These are phyloP conservation scores for Monosporozyma solicola DNA, from an alignment of 805 yeast species.

Conservation along the genomic window DNA sequence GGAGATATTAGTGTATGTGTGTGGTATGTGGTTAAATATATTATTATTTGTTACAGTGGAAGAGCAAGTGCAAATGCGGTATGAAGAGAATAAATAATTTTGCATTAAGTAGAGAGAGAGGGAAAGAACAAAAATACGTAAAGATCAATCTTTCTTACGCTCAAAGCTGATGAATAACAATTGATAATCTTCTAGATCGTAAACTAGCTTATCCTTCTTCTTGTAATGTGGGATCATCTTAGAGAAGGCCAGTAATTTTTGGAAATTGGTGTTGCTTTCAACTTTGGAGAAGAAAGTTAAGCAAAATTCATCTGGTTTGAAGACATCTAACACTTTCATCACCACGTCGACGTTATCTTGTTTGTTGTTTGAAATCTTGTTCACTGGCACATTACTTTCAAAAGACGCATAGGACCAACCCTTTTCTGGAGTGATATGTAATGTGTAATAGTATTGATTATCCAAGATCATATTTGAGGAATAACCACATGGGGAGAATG, in stretches of 20 bases:
- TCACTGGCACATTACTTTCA: conserved; percentile 71
- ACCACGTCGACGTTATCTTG: conserved; percentile 48
- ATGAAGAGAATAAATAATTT: neutral
- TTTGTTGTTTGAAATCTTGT: conserved; percentile 26
- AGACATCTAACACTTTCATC: conserved; percentile 48
- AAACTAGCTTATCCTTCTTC: conserved; percentile 57
- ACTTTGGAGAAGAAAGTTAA: conserved; percentile 39
- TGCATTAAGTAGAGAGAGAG: neutral
- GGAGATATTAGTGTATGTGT: too few species aligned
- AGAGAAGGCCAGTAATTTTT: conserved; percentile 27
- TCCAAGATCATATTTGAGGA: conserved; percentile 75
- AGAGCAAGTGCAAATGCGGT: neutral
- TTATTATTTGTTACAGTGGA: too few species aligned
- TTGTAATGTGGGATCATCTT: conserved; percentile 35
- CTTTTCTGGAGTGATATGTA: conserved; percentile 88
- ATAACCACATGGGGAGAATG: conserved; percentile 91
- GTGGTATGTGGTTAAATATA: too few species aligned
- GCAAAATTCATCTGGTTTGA: conserved; percentile 72
- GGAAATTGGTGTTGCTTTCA: conserved; percentile 27
- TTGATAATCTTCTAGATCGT: conserved; percentile 68
- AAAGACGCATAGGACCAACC: conserved; percentile 97
- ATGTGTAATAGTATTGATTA: conserved; percentile 61
- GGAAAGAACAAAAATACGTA: neutral
- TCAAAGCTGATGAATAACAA: conserved; percentile 58
- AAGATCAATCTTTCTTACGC: neutral